phyloP scores from a whole-genome alignment of 139 green algal genomes.

The Dunaliella primolecta region DNA sequence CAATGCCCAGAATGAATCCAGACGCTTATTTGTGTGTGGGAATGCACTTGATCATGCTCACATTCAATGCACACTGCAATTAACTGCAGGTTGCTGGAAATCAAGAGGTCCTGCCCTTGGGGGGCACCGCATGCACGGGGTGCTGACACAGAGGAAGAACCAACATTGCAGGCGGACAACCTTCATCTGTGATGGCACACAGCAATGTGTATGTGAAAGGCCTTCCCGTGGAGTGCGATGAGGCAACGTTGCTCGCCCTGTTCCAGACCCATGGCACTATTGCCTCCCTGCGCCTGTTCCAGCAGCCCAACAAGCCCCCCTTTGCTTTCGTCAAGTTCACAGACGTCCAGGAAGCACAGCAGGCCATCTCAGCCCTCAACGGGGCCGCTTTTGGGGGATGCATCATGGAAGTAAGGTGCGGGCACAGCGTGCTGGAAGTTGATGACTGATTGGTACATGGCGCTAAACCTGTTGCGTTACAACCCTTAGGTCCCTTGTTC shows the following conservation, averaged over 20 bases:
- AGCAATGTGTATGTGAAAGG: slow-evolving; percentile 13
- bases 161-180: too few species aligned
- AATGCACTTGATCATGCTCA: too few species aligned
- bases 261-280: slow-evolving; percentile 8
- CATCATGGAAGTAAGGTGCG: slow-evolving; percentile 18
- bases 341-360: slow-evolving; percentile 10
- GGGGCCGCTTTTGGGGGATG: neutral
- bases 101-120: too few species aligned
- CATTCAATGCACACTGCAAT: too few species aligned
- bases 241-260: slow-evolving; percentile 6
- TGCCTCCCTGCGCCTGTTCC: slow-evolving; percentile 6
- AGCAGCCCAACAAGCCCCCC: slow-evolving; percentile 13
- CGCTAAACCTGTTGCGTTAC: too few species aligned
- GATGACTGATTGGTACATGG: neutral
- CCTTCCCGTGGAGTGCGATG: slow-evolving; percentile 8
- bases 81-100: too few species aligned
- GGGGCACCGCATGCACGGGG: too few species aligned
- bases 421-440: neutral
- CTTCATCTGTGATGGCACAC: too few species aligned
- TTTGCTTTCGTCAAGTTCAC: slow-evolving; percentile 12
- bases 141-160: too few species aligned
- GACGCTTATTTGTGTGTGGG: too few species aligned
- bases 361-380: slow-evolving; percentile 8
- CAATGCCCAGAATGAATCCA: too few species aligned
- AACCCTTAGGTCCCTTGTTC: too few species aligned